Base-by-base conservation (phyloP, 2,329 filamentous ascomycete genomes). In the Colletotrichum sp. region DNA sequence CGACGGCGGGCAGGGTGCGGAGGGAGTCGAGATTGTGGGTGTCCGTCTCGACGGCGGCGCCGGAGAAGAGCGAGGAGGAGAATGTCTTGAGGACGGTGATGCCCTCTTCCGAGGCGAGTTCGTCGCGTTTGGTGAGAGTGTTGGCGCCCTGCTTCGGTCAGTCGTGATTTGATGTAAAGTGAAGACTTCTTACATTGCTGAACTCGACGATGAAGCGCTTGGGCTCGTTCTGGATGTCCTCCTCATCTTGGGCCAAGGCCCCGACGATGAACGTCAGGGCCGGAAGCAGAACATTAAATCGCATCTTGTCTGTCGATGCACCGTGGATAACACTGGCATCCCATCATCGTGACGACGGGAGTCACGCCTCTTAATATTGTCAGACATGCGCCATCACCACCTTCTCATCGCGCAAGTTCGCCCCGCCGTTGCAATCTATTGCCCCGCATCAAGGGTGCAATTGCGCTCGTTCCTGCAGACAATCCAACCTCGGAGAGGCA, bases 171-270 rank as follows among this genome's bases (percentile, higher is more conserved):
- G n/a, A n/a, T n/a, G n/a, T n/a, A n/a, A n/a, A n/a, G n/a, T n/a
- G n/a, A n/a, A n/a, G n/a, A n/a, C n/a, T n/a, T n/a, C n/a, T n/a
- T n/a, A n/a, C n/a, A n/a, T n/a, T n/a, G n/a, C n/a, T 64, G 24
- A 76, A 76, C 59, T 74, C 74, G 18, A 76, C 21, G 26, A 76
- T 76, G 74, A 76, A 74, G 38, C 74, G 74, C 21, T 70, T 62
- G 16, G 74, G 56, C n/a, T 76, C 70, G 36, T 6, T 18, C 5
- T 56, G 43, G n/a, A 3, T 48, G 8, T 30, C 34, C 21, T 21
- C 28, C 5, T 59, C 66, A 14, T 63, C 63, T 7, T 68, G 69
- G 5, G 69, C 56, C 32, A 63, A 10, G 26, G 24, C n/a, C 7
- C 43, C 24, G 63, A 34, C 56, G 12, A 48, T 13, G 24, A 68